phyloP scores from a whole-genome alignment of 768 basidiomycete genomes.

The Daedalea quercina region DNA sequence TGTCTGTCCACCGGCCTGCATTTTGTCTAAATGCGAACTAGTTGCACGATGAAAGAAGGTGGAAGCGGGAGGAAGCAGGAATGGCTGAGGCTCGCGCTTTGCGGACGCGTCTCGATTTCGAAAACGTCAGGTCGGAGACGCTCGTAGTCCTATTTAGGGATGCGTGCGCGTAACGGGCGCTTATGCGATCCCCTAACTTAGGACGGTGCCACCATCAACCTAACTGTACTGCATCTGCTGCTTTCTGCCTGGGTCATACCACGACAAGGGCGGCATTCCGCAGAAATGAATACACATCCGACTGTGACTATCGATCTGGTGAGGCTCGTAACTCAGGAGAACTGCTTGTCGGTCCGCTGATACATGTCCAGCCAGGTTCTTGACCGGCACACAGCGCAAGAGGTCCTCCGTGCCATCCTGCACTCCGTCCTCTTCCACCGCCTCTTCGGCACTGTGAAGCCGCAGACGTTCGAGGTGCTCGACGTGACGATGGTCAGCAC shows the following conservation, averaged over 20 bases:
- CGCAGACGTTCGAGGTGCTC: slow-evolving; percentile 69
- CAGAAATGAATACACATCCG: slow-evolving; percentile 26
- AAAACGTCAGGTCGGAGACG: not conserved
- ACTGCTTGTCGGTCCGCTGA: slow-evolving; percentile 6
- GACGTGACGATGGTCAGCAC: slow-evolving; percentile 75
- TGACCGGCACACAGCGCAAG: slow-evolving; percentile 66
- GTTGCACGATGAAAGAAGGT: not conserved
- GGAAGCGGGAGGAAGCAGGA: not conserved
- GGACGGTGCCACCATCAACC: too few species aligned
- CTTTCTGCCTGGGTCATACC: not conserved
- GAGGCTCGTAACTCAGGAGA: not conserved
- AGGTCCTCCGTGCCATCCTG: slow-evolving; percentile 70
- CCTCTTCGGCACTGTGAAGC: slow-evolving; percentile 73
- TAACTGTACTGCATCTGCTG: too few species aligned
- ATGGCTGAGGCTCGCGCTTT: not conserved
- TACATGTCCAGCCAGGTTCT: slow-evolving; percentile 42
- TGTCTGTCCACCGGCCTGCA: slow-evolving; percentile 46
- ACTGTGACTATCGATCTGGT: slow-evolving; percentile 48
- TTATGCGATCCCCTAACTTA: not conserved
- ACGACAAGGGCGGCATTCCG: not conserved
- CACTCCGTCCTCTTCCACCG: slow-evolving; percentile 82
- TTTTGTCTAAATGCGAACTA: slow-evolving; percentile 10
- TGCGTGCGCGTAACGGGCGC: not conserved
- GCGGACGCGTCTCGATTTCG: not conserved
- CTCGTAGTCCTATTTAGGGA: not conserved